Conservation (phyloP, 768 basidiomycete species). For the Mycena capillaripes region DNA sequence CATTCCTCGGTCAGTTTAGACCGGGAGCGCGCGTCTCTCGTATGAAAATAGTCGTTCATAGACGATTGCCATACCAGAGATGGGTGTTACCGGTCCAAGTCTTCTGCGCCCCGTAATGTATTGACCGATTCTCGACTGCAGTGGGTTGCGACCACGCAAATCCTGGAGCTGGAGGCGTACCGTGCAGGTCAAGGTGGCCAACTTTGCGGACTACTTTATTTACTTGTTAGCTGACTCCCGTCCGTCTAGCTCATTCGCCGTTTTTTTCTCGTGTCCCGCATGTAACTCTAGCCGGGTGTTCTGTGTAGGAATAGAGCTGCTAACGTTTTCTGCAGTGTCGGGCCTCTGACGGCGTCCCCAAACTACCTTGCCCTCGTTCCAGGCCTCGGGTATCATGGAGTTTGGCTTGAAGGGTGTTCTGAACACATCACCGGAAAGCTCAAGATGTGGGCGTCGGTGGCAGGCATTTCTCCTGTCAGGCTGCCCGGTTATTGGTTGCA, state of each 20-base stretch:
- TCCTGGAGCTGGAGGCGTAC: conserved; percentile 62
- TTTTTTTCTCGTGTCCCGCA: conserved; percentile 24
- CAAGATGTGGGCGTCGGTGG: conserved; percentile 53
- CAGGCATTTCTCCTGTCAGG: conserved; percentile 55
- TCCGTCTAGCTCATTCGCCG: conserved; percentile 50
- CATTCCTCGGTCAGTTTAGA: conserved; percentile 50
- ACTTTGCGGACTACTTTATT: too few species aligned
- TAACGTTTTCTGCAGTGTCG: conserved; percentile 48
- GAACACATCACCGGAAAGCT: conserved; percentile 61
- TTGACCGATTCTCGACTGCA: conserved; percentile 40
- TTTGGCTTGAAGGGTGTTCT: conserved; percentile 62
- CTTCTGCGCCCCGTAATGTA: background rate
- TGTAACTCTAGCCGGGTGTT: background rate
- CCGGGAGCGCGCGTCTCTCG: too few species aligned
- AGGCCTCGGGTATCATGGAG: conserved; percentile 57
- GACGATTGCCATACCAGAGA: too few species aligned
- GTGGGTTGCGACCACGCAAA: conserved; percentile 58
- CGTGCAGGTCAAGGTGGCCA: conserved; percentile 53
- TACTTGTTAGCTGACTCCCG: too few species aligned
- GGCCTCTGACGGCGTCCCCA: conserved; percentile 48
- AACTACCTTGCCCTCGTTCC: conserved; percentile 57
- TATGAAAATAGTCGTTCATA: too few species aligned
- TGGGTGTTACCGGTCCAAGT: too few species aligned
- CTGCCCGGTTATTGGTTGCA: conserved; percentile 73
- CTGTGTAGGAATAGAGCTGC: background rate